A percentile compares a stretch with the other conserved stretches of the same genome.
Evolutionary conservation across 225 moss, liverwort and hornwort species (phyloP).

Genomic region (Straminergon stramineum): DNA sequence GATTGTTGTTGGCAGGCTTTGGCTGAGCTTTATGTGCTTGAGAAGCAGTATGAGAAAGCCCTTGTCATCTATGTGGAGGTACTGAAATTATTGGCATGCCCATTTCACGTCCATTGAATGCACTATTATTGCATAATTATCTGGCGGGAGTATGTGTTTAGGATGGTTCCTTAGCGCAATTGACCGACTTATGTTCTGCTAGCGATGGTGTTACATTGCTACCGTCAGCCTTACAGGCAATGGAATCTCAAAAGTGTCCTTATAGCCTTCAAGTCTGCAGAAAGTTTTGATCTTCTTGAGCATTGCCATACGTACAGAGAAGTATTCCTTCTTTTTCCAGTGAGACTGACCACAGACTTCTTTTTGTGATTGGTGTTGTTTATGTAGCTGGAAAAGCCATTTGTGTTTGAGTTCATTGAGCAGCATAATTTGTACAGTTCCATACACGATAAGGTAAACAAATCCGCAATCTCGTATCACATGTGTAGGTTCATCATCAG

Average conservation of each 20-base stretch:
- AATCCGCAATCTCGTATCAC: not conserved
- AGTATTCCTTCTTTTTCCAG: not conserved
- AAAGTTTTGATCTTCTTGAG: not conserved
- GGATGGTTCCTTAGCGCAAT: not conserved
- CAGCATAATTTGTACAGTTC: conserved; percentile 66
- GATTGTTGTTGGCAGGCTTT: conserved; percentile 53
- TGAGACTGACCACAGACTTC: not conserved
- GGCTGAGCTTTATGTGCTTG: conserved; percentile 70
- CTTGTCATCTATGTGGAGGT: conserved; percentile 89
- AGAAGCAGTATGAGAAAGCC: conserved; percentile 72
- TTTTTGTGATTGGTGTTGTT: conserved; percentile 3
- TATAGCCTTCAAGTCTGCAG: not conserved
- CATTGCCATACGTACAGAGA: not conserved
- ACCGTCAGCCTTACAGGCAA: not conserved
- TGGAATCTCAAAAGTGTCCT: not conserved
- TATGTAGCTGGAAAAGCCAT: conserved; percentile 69
- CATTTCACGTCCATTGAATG: not conserved
- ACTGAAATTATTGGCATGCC: not conserved
- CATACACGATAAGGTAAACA: conserved; percentile 84
- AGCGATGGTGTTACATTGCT: not conserved
- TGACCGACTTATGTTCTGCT: not conserved
- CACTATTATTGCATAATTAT: not conserved
- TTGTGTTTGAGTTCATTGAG: conserved; percentile 84
- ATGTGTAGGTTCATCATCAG: not conserved
- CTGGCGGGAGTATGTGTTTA: not conserved